Conservation (phyloP, 129 eudicot species). For the Helianthus tuberosus region DNA sequence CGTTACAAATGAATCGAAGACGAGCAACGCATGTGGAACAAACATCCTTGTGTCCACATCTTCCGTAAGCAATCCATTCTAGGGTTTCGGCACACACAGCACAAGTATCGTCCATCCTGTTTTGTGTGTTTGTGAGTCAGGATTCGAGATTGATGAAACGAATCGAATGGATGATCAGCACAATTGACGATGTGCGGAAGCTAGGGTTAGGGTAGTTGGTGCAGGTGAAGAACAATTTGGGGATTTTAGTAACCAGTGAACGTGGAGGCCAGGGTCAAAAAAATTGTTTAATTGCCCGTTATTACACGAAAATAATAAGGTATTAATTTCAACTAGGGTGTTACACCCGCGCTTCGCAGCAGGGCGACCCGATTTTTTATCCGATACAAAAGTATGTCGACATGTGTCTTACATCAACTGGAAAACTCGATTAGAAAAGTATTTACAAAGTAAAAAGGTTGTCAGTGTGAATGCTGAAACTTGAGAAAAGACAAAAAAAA, state of each 20-base stretch:
- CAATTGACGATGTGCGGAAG: constrained; percentile 28
- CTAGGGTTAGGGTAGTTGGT: constrained; percentile 45
- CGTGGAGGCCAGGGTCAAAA: too few species aligned
- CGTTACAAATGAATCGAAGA: constrained; percentile 88
- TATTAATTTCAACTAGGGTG: too few species aligned
- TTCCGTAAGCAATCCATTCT: constrained; percentile 96
- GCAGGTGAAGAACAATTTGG: constrained; percentile 8
- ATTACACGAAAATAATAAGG: too few species aligned
- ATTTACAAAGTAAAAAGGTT: too few species aligned
- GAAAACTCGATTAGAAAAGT: too few species aligned
- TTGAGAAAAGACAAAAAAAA: too few species aligned
- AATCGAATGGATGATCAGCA: constrained; percentile 1
- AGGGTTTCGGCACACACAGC: constrained; percentile 96
- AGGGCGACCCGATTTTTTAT: too few species aligned
- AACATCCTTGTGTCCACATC: constrained; percentile 94
- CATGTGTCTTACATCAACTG: too few species aligned
- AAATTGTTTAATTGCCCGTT: too few species aligned
- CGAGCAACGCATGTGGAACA: constrained; percentile 98
- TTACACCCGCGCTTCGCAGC: too few species aligned
- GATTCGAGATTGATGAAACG: constrained; percentile 1
- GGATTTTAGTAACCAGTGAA: constrained; percentile 14
- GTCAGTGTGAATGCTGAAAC: too few species aligned
- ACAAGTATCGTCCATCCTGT: constrained; percentile 83
- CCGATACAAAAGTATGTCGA: too few species aligned
- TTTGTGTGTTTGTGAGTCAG: neutral